phyloP scores from a whole-genome alignment of 2,329 filamentous ascomycete genomes.

The Ceratocystis huliohia region DNA sequence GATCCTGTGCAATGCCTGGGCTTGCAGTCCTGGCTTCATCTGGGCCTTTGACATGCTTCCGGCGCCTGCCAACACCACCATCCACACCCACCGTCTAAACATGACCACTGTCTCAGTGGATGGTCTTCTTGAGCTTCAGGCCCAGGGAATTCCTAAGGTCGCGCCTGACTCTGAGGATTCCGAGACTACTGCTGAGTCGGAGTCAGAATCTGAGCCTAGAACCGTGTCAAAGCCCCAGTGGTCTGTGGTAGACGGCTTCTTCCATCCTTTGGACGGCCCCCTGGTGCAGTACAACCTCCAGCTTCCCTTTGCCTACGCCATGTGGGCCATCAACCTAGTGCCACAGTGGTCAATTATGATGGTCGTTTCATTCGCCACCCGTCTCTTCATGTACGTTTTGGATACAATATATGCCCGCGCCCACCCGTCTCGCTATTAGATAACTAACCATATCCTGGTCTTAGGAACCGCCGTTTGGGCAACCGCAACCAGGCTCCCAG shows the following conservation, averaged over 20 bases:
- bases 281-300: conserved; percentile 50
- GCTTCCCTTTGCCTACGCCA: conserved; percentile 52
- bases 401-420: neutral
- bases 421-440: neutral
- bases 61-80: conserved; percentile 47
- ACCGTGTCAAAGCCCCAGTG: conserved; percentile 25
- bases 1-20: conserved; percentile 64
- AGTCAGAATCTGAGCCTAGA: conserved; percentile 19
- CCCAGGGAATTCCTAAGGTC: conserved; percentile 36
- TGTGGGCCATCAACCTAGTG: conserved; percentile 54
- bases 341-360: conserved; percentile 73
- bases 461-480: conserved; percentile 16
- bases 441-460: neutral
- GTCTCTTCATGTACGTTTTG: conserved; percentile 60
- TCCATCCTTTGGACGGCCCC: conserved; percentile 63
- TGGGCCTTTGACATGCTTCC: conserved; percentile 58
- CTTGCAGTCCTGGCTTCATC: conserved; percentile 48
- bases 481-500: conserved; percentile 1
- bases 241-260: conserved; percentile 46
- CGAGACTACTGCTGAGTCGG: neutral
- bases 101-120: conserved; percentile 53
- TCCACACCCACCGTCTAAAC: conserved; percentile 56
- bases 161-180: neutral
- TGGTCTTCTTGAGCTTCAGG: conserved; percentile 48
- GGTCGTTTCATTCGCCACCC: conserved; percentile 57